Evolutionary conservation across 1,284 basidiomycete genomes (phyloP).

Genomic region (Moesziomyces antarcticus): DNA sequence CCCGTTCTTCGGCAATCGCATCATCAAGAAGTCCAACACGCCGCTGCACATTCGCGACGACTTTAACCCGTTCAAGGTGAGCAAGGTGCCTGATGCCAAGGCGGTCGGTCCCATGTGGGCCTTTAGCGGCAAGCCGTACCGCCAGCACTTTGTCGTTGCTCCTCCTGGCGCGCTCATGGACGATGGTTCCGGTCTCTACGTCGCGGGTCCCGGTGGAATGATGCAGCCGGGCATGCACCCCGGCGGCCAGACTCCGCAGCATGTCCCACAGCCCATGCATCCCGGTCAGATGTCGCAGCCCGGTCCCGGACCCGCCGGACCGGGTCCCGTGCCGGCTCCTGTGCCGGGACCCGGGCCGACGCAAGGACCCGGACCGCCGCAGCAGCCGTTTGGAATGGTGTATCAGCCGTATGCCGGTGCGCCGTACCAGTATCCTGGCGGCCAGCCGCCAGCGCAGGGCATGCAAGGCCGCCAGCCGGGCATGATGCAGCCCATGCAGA

Average conservation of each 20-base stretch:
- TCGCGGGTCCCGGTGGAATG: slow-evolving; percentile 23
- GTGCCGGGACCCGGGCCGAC: slow-evolving; percentile 16
- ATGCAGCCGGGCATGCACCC: slow-evolving; percentile 47
- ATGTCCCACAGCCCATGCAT: slow-evolving; percentile 27
- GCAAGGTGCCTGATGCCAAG: slow-evolving; percentile 80
- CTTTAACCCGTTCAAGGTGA: slow-evolving; percentile 91
- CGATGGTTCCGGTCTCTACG: slow-evolving; percentile 36
- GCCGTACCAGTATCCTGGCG: slow-evolving; percentile 46
- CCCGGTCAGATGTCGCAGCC: slow-evolving; percentile 35
- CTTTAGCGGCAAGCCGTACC: slow-evolving; percentile 86
- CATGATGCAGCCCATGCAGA: slow-evolving; percentile 39
- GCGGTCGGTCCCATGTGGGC: slow-evolving; percentile 83
- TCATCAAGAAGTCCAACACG: slow-evolving; percentile 76
- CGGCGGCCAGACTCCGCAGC: slow-evolving; percentile 32
- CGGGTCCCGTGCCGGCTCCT: slow-evolving; percentile 9
- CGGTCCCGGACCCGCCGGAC: slow-evolving; percentile 7
- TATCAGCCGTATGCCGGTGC: slow-evolving; percentile 48
- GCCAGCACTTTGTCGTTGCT: slow-evolving; percentile 73
- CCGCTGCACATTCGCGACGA: slow-evolving; percentile 87
- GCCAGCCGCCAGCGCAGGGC: slow-evolving; percentile 27
- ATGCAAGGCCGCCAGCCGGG: slow-evolving; percentile 36
- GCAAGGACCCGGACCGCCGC: slow-evolving; percentile 17
- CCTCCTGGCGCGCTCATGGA: slow-evolving; percentile 29
- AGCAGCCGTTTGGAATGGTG: slow-evolving; percentile 51
- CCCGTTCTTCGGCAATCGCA: slow-evolving; percentile 85